A percentile compares a stretch with the other conserved stretches of the same genome.
Conservation (phyloP, 2,329 filamentous ascomycete genomes). For the Bretziella fagacearum region DNA sequence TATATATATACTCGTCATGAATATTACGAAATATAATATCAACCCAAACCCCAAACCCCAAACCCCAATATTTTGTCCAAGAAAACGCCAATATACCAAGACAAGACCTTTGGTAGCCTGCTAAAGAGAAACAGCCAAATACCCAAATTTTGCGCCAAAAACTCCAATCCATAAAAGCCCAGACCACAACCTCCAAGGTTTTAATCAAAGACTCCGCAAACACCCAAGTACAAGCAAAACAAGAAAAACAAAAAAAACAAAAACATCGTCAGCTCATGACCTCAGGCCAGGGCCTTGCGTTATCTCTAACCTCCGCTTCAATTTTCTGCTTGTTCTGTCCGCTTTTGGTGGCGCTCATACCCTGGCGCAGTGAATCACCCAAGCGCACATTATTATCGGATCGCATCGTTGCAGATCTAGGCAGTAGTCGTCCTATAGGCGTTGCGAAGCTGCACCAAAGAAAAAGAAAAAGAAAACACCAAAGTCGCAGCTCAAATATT, state of each 20-base stretch:
- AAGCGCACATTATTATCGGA: neutral
- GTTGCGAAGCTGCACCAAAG: neutral
- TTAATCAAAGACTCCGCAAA: neutral
- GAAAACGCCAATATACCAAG: neutral
- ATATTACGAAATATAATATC: too few species aligned
- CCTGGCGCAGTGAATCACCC: slow-evolving; percentile 1
- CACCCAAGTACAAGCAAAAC: neutral
- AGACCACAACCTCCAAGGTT: neutral
- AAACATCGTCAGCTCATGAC: neutral
- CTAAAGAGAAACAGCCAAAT: too few species aligned
- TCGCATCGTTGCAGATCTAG: too few species aligned
- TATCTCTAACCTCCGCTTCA: neutral
- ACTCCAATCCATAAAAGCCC: neutral
- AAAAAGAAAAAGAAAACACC: neutral
- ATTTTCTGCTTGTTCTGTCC: neutral
- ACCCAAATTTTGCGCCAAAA: too few species aligned
- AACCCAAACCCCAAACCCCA: too few species aligned
- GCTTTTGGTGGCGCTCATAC: neutral
- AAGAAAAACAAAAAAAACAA: neutral
- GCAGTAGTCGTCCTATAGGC: too few species aligned
- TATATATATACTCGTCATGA: too few species aligned
- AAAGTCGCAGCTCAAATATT: neutral
- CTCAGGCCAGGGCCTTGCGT: neutral
- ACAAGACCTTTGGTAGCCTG: neutral
- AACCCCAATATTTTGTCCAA: too few species aligned